Evolutionary conservation across 371 early-diverging fungal species (phyloP).

Genomic region (Apophysomyces sp.): DNA sequence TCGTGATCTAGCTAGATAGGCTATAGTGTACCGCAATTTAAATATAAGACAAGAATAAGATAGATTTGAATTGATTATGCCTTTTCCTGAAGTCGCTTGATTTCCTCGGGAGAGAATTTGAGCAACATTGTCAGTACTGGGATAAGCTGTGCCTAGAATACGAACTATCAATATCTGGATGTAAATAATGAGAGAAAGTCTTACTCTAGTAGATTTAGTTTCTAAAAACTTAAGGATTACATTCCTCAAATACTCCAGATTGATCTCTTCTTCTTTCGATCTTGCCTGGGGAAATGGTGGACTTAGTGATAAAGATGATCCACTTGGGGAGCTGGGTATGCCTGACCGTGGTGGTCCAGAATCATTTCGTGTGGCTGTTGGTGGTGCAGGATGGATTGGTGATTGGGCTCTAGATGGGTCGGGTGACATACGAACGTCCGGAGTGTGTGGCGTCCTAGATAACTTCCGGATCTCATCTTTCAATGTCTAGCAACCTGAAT

Average conservation of each 20-base stretch:
- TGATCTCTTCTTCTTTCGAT: slow-evolving; percentile 54
- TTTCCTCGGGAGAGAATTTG: slow-evolving; percentile 79
- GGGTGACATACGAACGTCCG: slow-evolving; percentile 6
- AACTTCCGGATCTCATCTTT: slow-evolving; percentile 69
- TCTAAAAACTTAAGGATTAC: slow-evolving; percentile 87
- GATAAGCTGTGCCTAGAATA: slow-evolving; percentile 67
- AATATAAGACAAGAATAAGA: no score
- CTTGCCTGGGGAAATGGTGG: slow-evolving; percentile 6
- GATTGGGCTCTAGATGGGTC: slow-evolving; percentile 24
- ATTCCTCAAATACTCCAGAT: slow-evolving; percentile 85
- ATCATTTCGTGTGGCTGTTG: slow-evolving; percentile 2
- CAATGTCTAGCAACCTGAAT: slow-evolving; percentile 40
- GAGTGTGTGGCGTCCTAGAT: slow-evolving; percentile 20
- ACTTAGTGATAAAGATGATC: not conserved
- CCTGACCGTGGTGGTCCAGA: not conserved
- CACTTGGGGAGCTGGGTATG: not conserved
- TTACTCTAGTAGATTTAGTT: slow-evolving; percentile 68
- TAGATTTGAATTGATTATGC: no score
- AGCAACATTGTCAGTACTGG: slow-evolving; percentile 81
- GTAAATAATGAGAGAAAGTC: not conserved
- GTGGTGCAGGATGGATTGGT: slow-evolving; percentile 8
- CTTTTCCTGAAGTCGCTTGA: slow-evolving; percentile 54
- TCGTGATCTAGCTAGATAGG: no score
- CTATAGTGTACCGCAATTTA: no score
- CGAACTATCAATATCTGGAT: slow-evolving; percentile 1